Percentiles rank a stretch among this genome's conserved stretches.
phyloP scores from a whole-genome alignment of 2,329 filamentous ascomycete genomes.

The Microdochium bolleyi region DNA sequence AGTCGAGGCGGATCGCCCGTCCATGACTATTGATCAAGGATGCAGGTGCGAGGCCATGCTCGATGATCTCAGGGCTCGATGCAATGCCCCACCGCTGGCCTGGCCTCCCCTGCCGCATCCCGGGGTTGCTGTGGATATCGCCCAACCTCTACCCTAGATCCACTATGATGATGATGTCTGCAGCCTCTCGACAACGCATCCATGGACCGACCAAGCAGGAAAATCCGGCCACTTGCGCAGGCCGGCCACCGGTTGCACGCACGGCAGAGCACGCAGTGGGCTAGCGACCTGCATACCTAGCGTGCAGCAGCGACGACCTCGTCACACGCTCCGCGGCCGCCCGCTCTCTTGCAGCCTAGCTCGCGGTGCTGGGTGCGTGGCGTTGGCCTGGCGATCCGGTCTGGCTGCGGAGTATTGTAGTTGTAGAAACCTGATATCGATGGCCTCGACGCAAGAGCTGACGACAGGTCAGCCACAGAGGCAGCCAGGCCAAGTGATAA shows the following conservation, averaged over 20 bases:
- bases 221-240: too few relatives aligned
- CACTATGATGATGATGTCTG: neutral
- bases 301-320: neutral
- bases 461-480: neutral
- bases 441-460: neutral
- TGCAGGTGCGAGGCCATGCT: too few relatives aligned
- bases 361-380: neutral
- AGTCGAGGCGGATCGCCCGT: too few relatives aligned
- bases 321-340: neutral
- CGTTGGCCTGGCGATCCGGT: neutral
- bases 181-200: neutral
- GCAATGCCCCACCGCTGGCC: neutral
- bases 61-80: neutral
- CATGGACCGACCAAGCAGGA: neutral
- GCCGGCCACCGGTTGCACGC: neutral
- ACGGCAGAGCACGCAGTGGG: neutral
- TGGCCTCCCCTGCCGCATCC: neutral
- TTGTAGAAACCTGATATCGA: neutral
- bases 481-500: neutral
- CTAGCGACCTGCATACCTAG: neutral
- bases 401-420: neutral
- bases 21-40: too few relatives aligned
- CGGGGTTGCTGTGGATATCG: neutral
- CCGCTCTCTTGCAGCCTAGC: neutral
- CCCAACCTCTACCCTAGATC: neutral